phyloP scores from a whole-genome alignment of 1,139 yeast species.

The Diutina pseudorugosa region DNA sequence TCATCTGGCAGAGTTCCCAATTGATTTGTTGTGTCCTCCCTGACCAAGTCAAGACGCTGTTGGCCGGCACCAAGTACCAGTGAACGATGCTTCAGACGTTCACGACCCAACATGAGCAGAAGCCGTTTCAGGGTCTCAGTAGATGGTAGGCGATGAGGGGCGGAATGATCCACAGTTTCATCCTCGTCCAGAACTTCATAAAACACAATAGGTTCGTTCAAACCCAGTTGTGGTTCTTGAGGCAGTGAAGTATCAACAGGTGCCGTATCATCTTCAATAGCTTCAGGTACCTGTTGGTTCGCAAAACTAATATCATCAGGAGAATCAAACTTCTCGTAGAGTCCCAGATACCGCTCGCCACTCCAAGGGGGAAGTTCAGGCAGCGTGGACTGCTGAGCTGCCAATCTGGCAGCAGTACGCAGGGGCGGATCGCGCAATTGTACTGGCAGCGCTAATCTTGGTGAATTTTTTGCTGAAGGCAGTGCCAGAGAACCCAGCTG shows the following conservation, averaged over 20 bases:
- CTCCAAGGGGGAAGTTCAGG: not conserved
- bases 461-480: not conserved
- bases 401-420: not conserved
- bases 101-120: not conserved
- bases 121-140: not conserved
- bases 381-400: not conserved
- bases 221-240: not conserved
- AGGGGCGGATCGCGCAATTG: conserved; percentile 1
- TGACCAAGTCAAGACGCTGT: not conserved
- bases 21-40: not conserved
- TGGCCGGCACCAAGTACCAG: not conserved
- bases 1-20: not conserved
- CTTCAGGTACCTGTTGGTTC: not conserved
- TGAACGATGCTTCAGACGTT: not conserved
- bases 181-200: conserved; percentile 3
- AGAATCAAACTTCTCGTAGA: conserved; percentile 1
- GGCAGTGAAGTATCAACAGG: not conserved
- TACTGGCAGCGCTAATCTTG: not conserved
- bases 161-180: not conserved
- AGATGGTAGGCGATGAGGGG: not conserved
- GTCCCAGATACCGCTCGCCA: conserved; percentile 1
- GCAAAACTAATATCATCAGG: not conserved
- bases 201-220: not conserved
- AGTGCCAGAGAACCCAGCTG: not conserved
- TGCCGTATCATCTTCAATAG: not conserved